A percentile compares a stretch with the other conserved stretches of the same genome.
These are phyloP conservation scores for Penicillium sp. DNA, from an alignment of 2,329 filamentous ascomycete species.

Conservation along the genomic window DNA sequence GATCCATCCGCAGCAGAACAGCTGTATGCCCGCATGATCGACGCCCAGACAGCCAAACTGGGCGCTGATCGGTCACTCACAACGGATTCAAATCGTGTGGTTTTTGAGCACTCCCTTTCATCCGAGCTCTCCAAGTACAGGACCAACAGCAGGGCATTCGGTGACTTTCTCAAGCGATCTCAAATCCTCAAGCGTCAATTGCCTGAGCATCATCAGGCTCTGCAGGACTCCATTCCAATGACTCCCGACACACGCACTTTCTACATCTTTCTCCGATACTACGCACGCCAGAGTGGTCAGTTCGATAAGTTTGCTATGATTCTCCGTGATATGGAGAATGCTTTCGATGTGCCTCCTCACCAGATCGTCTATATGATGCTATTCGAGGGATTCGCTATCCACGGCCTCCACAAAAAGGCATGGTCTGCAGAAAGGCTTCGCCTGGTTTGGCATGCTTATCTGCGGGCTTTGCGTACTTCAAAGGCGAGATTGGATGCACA, in stretches of 20 bases:
- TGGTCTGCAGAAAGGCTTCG: slow-evolving; percentile 78
- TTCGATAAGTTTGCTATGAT: slow-evolving; percentile 72
- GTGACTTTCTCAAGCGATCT: slow-evolving; percentile 55
- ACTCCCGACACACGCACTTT: slow-evolving; percentile 80
- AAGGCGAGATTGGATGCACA: slow-evolving; percentile 34
- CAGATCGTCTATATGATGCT: slow-evolving; percentile 79
- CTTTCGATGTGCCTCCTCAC: slow-evolving; percentile 70
- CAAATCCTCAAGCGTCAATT: slow-evolving; percentile 54
- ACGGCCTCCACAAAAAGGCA: slow-evolving; percentile 69
- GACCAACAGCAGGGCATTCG: slow-evolving; percentile 51
- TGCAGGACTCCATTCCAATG: slow-evolving; percentile 71
- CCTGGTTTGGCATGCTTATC: slow-evolving; percentile 69
- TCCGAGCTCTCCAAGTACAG: slow-evolving; percentile 48
- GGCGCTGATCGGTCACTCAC: slow-evolving; percentile 29
- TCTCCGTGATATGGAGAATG: slow-evolving; percentile 77
- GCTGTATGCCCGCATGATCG: slow-evolving; percentile 85
- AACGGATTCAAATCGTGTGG: slow-evolving; percentile 15
- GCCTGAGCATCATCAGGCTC: slow-evolving; percentile 60
- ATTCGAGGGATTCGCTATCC: slow-evolving; percentile 78
- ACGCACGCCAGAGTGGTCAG: slow-evolving; percentile 71
- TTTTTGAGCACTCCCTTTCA: slow-evolving; percentile 16
- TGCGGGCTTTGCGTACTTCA: slow-evolving; percentile 52
- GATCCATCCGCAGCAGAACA: slow-evolving; percentile 79
- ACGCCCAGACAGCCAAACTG: slow-evolving; percentile 53
- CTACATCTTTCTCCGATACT: slow-evolving; percentile 77